Evolutionary conservation across 768 basidiomycete species (phyloP).

Genomic region (Boletales sp.): DNA sequence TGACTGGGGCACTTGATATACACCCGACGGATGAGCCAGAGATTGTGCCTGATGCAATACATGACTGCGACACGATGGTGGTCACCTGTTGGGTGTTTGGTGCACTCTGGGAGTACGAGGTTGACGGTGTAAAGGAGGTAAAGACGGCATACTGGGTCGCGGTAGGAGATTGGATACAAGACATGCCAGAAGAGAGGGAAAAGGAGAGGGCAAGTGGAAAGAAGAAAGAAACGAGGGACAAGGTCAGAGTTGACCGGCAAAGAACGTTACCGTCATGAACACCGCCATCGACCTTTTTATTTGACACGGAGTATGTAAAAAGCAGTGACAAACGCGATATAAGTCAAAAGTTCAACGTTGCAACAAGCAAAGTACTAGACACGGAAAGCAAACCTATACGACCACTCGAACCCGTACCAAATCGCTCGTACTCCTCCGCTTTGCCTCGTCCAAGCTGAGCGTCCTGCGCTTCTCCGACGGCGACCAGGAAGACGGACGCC

Average conservation of each 20-base stretch:
- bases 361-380: not conserved
- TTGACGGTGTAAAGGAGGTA: slow-evolving; percentile 33
- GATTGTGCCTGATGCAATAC: slow-evolving; percentile 29
- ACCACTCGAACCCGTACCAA: slow-evolving; percentile 48
- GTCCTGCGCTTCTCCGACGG: slow-evolving; percentile 18
- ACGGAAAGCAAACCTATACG: slow-evolving; percentile 50
- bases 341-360: not conserved
- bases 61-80: slow-evolving; percentile 31
- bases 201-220: not conserved
- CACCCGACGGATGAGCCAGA: slow-evolving; percentile 27
- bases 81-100: slow-evolving; percentile 32
- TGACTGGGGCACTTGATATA: slow-evolving; percentile 22
- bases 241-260: not conserved
- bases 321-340: too few relatives aligned
- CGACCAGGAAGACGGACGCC: slow-evolving; percentile 27
- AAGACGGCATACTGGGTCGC: slow-evolving; percentile 39
- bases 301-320: too few relatives aligned
- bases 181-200: slow-evolving; percentile 15
- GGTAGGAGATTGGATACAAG: slow-evolving; percentile 44
- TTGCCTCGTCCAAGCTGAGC: slow-evolving; percentile 5
- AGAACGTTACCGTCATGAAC: too few relatives aligned
- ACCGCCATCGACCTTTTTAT: too few relatives aligned
- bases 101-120: slow-evolving; percentile 35
- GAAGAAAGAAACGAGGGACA: slow-evolving; percentile 7
- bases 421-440: slow-evolving; percentile 26